These are phyloP conservation scores for Ceratocystiopsis sp. DNA, from an alignment of 2,329 filamentous ascomycete genomes.

Conservation along the genomic window DNA sequence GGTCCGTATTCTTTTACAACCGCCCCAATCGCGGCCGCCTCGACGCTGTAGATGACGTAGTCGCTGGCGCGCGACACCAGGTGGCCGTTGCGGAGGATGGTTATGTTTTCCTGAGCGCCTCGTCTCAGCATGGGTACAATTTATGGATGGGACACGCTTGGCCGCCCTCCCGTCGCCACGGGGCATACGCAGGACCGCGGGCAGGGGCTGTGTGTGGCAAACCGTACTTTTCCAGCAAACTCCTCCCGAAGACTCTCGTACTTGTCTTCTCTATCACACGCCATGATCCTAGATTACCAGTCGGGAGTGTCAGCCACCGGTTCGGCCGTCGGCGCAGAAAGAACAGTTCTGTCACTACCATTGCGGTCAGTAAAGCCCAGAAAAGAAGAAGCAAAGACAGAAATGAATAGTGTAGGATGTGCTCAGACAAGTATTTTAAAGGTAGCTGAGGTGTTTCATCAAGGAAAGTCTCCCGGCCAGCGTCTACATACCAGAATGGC, in stretches of 20 bases:
- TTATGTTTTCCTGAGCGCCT: conserved; percentile 54
- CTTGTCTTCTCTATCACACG: conserved; percentile 83
- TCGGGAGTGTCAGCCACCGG: no score
- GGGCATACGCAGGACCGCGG: conserved; percentile 14
- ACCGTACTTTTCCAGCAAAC: conserved; percentile 69
- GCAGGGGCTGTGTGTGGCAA: background rate
- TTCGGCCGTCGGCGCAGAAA: background rate
- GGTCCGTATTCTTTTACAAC: conserved; percentile 83
- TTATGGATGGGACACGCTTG: conserved; percentile 10
- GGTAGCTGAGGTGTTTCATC: conserved; percentile 99
- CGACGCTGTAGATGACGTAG: conserved; percentile 97
- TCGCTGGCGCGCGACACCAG: conserved; percentile 91
- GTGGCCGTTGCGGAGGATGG: conserved; percentile 87
- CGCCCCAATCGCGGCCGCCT: conserved; percentile 74
- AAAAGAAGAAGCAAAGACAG: background rate
- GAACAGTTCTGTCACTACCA: no score
- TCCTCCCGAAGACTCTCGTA: conserved; percentile 66
- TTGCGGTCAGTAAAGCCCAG: background rate
- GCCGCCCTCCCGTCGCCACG: background rate
- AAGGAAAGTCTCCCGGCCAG: conserved; percentile 54
- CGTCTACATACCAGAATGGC: conserved; percentile 58
- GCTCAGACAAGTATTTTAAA: conserved; percentile 73
- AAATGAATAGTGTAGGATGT: background rate
- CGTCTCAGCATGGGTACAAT: conserved; percentile 26
- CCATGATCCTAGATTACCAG: conserved; percentile 54